Percentiles rank a stretch among this genome's conserved stretches.
Conservation (phyloP, 1,284 basidiomycete genomes). For the Pulchroboletus neoregius region DNA sequence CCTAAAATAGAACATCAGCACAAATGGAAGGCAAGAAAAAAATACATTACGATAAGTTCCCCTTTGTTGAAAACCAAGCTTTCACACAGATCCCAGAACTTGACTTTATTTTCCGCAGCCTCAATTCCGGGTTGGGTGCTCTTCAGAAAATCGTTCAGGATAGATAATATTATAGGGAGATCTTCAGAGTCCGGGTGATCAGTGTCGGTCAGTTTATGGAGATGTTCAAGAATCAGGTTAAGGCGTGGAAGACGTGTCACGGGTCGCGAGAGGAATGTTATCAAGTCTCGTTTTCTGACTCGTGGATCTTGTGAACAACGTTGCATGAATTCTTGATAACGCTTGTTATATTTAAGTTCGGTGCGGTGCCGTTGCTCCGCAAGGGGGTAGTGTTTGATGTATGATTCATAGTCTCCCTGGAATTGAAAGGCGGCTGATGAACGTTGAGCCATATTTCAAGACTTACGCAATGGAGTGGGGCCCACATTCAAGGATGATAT, state of each 20-base stretch:
- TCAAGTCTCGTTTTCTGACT: slow-evolving; percentile 71
- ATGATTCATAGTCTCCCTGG: slow-evolving; percentile 63
- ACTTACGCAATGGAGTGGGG: slow-evolving; percentile 7
- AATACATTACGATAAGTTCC: slow-evolving; percentile 65
- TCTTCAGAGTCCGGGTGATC: slow-evolving; percentile 67
- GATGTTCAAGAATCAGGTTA: slow-evolving; percentile 65
- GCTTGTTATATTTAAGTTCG: slow-evolving; percentile 61
- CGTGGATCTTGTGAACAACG: slow-evolving; percentile 61
- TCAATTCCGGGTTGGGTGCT: slow-evolving; percentile 81
- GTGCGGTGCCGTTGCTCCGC: slow-evolving; percentile 73
- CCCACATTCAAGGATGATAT: slow-evolving; percentile 71
- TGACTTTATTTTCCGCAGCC: slow-evolving; percentile 78
- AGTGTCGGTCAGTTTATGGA: slow-evolving; percentile 59
- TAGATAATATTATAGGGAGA: slow-evolving; percentile 59
- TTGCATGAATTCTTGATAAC: slow-evolving; percentile 64
- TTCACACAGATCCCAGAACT: slow-evolving; percentile 75
- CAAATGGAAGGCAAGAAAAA: not conserved
- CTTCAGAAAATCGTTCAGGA: slow-evolving; percentile 66
- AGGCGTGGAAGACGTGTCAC: slow-evolving; percentile 79
- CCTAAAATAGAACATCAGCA: slow-evolving; percentile 41
- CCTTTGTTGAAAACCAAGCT: slow-evolving; percentile 67
- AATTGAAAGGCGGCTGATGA: slow-evolving; percentile 43
- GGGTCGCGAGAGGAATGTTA: slow-evolving; percentile 77
- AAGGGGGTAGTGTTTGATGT: slow-evolving; percentile 82
- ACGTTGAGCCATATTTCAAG: slow-evolving; percentile 19